Conservation (phyloP, 768 basidiomycete genomes). For the Boletus pseudo-olivaceus region DNA sequence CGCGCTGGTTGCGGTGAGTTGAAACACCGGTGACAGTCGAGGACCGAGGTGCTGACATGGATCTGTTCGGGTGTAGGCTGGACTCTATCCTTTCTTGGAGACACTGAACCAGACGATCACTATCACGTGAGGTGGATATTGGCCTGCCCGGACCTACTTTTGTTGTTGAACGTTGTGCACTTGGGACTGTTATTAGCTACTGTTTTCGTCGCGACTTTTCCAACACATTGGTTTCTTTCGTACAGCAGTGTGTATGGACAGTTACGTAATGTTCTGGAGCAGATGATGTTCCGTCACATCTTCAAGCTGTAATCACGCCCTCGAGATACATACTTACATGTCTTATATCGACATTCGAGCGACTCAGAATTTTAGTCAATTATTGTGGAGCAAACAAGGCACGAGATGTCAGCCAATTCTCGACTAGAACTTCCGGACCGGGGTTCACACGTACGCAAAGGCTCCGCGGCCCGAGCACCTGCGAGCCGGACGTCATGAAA, state of each 20-base stretch:
- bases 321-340: too few species aligned
- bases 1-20: constrained; percentile 40
- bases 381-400: too few species aligned
- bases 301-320: too few species aligned
- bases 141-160: not conserved
- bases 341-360: too few species aligned
- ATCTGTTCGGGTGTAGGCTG: constrained; percentile 28
- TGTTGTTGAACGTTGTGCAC: not conserved
- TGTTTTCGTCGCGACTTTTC: not conserved
- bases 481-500: not conserved
- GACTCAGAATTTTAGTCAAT: too few species aligned
- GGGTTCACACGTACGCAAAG: too few species aligned
- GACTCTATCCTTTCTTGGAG: constrained; percentile 28
- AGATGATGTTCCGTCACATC: too few species aligned
- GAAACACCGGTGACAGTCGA: not conserved
- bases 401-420: too few species aligned
- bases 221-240: too few species aligned
- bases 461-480: not conserved
- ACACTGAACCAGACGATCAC: constrained; percentile 31
- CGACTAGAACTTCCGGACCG: too few species aligned
- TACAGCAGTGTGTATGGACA: too few species aligned
- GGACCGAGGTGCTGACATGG: not conserved
- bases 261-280: too few species aligned
- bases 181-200: not conserved
- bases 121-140: constrained; percentile 12